Evolutionary conservation across 768 basidiomycete species (phyloP).

Genomic region (Rhodocollybia butyracea): DNA sequence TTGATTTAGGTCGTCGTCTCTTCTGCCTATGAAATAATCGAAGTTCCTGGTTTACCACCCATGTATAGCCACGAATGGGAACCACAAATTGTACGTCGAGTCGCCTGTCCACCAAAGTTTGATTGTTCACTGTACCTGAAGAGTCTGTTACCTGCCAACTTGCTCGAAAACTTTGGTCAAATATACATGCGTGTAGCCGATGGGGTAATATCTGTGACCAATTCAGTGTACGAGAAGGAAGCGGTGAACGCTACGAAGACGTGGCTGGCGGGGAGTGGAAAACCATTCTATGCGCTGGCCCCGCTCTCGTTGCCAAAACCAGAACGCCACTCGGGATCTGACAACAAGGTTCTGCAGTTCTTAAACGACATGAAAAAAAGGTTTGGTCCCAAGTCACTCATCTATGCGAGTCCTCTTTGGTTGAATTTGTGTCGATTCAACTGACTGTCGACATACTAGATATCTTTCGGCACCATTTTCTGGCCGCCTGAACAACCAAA

Average conservation of each 20-base stretch:
- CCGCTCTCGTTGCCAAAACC: not conserved
- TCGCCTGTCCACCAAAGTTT: not conserved
- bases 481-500: conserved; percentile 4
- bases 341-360: not conserved
- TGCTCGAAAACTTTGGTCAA: not conserved
- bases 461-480: conserved; percentile 7
- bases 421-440: not conserved
- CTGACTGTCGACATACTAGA: not conserved
- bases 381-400: not conserved
- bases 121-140: not conserved
- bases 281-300: not conserved
- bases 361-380: not conserved
- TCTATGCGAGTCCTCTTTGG: not conserved
- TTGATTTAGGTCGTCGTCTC: not conserved
- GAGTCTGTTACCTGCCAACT: not conserved
- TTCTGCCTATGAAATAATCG: not conserved
- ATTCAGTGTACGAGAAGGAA: conserved; percentile 1
- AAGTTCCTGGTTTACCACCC: conserved; percentile 1
- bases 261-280: not conserved
- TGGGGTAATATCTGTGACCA: not conserved
- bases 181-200: not conserved
- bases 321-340: not conserved
- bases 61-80: not conserved
- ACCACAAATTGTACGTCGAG: not conserved
- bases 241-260: not conserved